These are phyloP conservation scores for Cokeromyces recurvatus DNA, from an alignment of 371 early-diverging fungal genomes.

Conservation along the genomic window DNA sequence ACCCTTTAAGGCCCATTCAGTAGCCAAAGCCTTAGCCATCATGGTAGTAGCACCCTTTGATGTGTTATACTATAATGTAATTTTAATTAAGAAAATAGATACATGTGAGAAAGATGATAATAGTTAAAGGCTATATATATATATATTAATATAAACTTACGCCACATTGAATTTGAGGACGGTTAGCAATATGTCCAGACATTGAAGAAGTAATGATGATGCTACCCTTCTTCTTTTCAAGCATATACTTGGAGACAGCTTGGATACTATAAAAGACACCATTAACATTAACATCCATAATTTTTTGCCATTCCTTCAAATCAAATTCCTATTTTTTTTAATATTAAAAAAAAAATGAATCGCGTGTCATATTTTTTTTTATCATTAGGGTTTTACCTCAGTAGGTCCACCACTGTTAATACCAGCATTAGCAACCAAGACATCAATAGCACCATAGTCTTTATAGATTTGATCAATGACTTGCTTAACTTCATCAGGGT, in stretches of 20 bases:
- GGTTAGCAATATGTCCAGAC: constrained; percentile 41
- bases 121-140: background rate
- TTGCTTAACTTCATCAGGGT: constrained; percentile 22
- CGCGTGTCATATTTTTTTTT: too few relatives aligned
- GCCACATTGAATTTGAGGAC: constrained; percentile 40
- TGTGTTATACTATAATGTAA: constrained; percentile 39
- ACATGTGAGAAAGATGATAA: background rate
- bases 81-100: background rate
- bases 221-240: constrained; percentile 36
- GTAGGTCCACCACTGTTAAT: constrained; percentile 28
- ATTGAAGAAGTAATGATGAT: constrained; percentile 43
- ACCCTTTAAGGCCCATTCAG: constrained; percentile 43
- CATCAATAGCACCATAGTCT: constrained; percentile 41
- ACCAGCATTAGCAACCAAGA: constrained; percentile 50
- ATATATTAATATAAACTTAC: constrained; percentile 21
- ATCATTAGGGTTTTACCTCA: constrained; percentile 21
- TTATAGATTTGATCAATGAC: constrained; percentile 34
- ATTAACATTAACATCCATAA: constrained; percentile 45
- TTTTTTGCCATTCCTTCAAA: constrained; percentile 30
- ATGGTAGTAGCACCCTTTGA: constrained; percentile 65
- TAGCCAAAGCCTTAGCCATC: constrained; percentile 44
- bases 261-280: constrained; percentile 43
- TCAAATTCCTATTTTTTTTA: constrained; percentile 19
- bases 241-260: constrained; percentile 40
- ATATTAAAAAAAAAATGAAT: too few relatives aligned